Base-by-base conservation (phyloP, 768 basidiomycete species). In the Tulasnella sp. region DNA sequence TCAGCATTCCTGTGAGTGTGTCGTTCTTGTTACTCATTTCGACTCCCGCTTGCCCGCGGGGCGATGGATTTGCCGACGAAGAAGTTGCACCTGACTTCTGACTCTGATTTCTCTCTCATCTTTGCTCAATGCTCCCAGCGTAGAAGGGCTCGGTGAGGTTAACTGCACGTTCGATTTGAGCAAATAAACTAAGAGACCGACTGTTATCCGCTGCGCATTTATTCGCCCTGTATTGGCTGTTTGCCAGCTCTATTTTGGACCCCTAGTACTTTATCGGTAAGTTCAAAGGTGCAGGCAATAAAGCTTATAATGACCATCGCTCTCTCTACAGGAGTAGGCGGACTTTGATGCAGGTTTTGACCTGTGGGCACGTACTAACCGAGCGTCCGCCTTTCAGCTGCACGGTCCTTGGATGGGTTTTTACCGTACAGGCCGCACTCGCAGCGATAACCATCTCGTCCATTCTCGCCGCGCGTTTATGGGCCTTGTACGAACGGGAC, bases 401-500 rank as follows among this genome's bases (percentile, higher is more conserved):
- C 9, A 16, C n/a, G 20, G 24, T 24, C 5, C 24, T 31, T 24
- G 60, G 20, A n/a, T 64, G 60, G 60, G 0, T 64, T 1, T n/a
- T 18, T 14, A 28, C 24, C 24, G 24, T 64, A 24, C 60, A 24
- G 11, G 28, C 7, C 60, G 11, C 28, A 9, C 24, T 64, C 12
- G 12, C 60, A 2, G 60, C 60, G 20, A 28, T 31, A 14, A 64
- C 22, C n/a, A 28, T 64, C 24, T 64, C 60, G 11, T 64, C 34
- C 34, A 20, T 46, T 16, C 37, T 74, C 34, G n/a, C 24, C 9
- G 34, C 73, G 14, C 73, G 73, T 5, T 22, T 46, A 18, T 74
- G 73, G 73, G 73, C 73, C 16, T 22, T 74, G 4, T 74, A 74
- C 37, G 73, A 74, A 18, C 73, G 73, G 16, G n/a, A 28, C 73